A percentile compares a stretch with the other conserved stretches of the same genome.
Conservation (phyloP, 2,329 filamentous ascomycete genomes). For the Colletotrichum spinosum region DNA sequence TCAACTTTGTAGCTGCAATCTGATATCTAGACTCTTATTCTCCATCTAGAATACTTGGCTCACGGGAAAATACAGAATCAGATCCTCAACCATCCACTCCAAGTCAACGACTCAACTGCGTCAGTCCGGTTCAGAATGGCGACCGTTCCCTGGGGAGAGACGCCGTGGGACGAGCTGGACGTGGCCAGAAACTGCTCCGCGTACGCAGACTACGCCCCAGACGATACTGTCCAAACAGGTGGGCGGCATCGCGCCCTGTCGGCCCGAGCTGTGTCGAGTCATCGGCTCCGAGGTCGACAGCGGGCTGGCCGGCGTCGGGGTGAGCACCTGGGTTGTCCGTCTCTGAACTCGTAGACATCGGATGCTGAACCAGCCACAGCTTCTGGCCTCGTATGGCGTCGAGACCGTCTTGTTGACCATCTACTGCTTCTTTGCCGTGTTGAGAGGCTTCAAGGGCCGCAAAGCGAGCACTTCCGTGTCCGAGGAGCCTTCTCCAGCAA, state of each 20-base stretch:
- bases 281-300: conserved; percentile 25
- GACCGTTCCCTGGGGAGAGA: conserved; percentile 8
- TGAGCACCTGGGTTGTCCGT: background rate
- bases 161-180: conserved; percentile 14
- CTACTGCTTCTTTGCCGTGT: conserved; percentile 16
- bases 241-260: background rate
- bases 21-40: too few species aligned
- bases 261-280: conserved; percentile 14
- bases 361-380: background rate
- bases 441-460: background rate
- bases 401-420: conserved; percentile 17
- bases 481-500: background rate
- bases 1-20: too few species aligned
- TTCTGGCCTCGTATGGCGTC: conserved; percentile 21
- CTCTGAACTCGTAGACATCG: background rate
- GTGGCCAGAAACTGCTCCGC: conserved; percentile 19
- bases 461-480: background rate
- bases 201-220: conserved; percentile 21
- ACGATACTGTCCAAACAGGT: conserved; percentile 5
- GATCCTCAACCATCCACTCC: background rate
- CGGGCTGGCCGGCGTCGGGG: conserved; percentile 15
- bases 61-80: too few species aligned
- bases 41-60: too few species aligned
- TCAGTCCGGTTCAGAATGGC: background rate
- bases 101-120: background rate